These are phyloP conservation scores for Urtica urens DNA, from an alignment of 306 rosid species.

Conservation along the genomic window DNA sequence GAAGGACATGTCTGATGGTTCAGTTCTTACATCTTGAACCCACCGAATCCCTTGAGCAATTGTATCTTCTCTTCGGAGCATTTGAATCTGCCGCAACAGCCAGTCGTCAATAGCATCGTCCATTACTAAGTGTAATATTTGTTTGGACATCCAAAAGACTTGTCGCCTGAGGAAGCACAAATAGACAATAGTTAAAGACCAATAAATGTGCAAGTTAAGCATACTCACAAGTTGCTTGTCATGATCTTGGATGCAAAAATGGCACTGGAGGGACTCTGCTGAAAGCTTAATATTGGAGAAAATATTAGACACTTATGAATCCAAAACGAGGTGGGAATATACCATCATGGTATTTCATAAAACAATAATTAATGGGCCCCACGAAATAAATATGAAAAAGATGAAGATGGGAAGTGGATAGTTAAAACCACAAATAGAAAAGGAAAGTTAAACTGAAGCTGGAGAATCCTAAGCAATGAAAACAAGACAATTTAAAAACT, in stretches of 20 bases:
- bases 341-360: no score
- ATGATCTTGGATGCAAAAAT: no score
- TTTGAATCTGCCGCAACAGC: constrained; percentile 73
- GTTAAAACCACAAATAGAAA: no score
- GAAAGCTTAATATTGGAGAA: no score
- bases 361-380: no score
- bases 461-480: neutral
- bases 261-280: no score
- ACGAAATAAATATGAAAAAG: no score
- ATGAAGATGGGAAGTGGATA: no score
- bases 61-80: constrained; percentile 70
- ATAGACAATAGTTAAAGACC: constrained; percentile 15
- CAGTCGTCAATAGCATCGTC: constrained; percentile 97
- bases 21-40: constrained; percentile 82
- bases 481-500: no score
- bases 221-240: neutral
- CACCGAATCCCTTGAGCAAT: constrained; percentile 80
- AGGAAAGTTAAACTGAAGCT: neutral
- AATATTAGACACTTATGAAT: no score
- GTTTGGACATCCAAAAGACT: constrained; percentile 98
- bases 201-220: neutral
- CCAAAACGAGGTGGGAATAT: no score
- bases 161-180: constrained; percentile 65
- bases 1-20: constrained; percentile 5
- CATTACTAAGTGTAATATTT: constrained; percentile 83